Evolutionary conservation across 2,329 filamentous ascomycete genomes (phyloP).

Genomic region (Anthostomella pinea): DNA sequence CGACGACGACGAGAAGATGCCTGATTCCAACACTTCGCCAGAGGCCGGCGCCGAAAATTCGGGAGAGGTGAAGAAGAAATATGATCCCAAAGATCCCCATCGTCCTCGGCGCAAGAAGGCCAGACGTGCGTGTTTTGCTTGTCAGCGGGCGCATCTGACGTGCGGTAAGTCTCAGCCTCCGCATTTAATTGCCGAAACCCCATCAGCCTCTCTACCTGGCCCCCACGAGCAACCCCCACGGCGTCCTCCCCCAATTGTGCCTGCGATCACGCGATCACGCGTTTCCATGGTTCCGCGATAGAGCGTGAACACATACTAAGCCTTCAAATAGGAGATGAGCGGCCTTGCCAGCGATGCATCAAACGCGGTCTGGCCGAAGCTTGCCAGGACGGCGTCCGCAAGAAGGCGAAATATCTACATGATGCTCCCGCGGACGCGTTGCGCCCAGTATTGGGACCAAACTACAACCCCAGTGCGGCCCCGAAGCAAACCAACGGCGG

Average conservation of each 20-base stretch:
- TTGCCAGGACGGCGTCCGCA: slow-evolving; percentile 94
- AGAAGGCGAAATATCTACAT: slow-evolving; percentile 98
- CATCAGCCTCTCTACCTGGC: slow-evolving; percentile 18
- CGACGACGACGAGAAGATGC: slow-evolving; percentile 52
- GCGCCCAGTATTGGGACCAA: slow-evolving; percentile 76
- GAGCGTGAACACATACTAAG: slow-evolving; percentile 14
- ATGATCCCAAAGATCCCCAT: slow-evolving; percentile 83
- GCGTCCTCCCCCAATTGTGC: slow-evolving; percentile 8
- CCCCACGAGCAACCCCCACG: slow-evolving; percentile 18
- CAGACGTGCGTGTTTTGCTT: slow-evolving; percentile 90
- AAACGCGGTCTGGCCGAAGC: slow-evolving; percentile 87
- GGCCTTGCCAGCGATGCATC: slow-evolving; percentile 90
- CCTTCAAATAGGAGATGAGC: slow-evolving; percentile 72
- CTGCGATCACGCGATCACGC: slow-evolving; percentile 4
- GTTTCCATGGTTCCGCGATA: neutral
- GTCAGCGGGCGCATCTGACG: slow-evolving; percentile 93
- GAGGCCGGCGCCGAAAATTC: slow-evolving; percentile 43
- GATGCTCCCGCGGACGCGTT: slow-evolving; percentile 89
- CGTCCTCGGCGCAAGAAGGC: slow-evolving; percentile 94
- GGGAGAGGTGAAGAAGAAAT: slow-evolving; percentile 62
- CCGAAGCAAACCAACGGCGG: slow-evolving; percentile 45
- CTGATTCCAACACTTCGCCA: slow-evolving; percentile 42
- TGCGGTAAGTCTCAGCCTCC: slow-evolving; percentile 71
- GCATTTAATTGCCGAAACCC: slow-evolving; percentile 20
- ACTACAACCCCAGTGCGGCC: slow-evolving; percentile 59